Base-by-base conservation (phyloP, 176 grass and related monocot genomes). In the Poa pratensis region DNA sequence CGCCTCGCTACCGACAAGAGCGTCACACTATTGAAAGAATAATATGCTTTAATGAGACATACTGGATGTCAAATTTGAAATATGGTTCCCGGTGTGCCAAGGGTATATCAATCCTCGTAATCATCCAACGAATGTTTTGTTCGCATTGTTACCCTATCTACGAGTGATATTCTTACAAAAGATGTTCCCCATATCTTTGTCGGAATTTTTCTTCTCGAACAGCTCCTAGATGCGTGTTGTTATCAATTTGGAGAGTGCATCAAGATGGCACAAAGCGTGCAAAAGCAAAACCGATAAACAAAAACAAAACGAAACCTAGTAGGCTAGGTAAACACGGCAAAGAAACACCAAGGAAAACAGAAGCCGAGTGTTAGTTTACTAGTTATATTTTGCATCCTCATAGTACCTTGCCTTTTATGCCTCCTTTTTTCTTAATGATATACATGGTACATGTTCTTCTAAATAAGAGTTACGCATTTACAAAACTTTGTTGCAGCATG, bases 401-500 rank as follows among this genome's bases (percentile, higher is more conserved):
- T 26, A 45, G 48, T 60, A 17, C 13, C 14, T 68, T 68, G 24
- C 13, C n/a, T 68, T 68, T 24, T n/a, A 52, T 81, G 48, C 28
- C 14, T 40, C 32, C 2, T 35, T 77, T 75, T 46, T 46, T 48
- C 43, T 65, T 80, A 30, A 80, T 14, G 7, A 64, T 67, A 7
- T n/a, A 50, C 5, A 9, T 48, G 42, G 43, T 48, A 73, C 1
- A 39, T 15, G 14, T 23, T 17, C 20, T 78, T 18, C 20, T 59
- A 5, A 23, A 20, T 42, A 42, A 13, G 19, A 37, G 7, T 58
- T 76, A n/a, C 11, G 20, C 54, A 78, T 60, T 78, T 23, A 24
- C 8, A 43, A 78, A 78, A 14, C 43, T 78, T 68, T 85, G 9
- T 85, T 84, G 24, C 73, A 85, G 83, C 35, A 17, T 78, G 22